Base-by-base conservation (phyloP, 108 stramenopile genomes). In the Cyclostephanos invisitatus region DNA sequence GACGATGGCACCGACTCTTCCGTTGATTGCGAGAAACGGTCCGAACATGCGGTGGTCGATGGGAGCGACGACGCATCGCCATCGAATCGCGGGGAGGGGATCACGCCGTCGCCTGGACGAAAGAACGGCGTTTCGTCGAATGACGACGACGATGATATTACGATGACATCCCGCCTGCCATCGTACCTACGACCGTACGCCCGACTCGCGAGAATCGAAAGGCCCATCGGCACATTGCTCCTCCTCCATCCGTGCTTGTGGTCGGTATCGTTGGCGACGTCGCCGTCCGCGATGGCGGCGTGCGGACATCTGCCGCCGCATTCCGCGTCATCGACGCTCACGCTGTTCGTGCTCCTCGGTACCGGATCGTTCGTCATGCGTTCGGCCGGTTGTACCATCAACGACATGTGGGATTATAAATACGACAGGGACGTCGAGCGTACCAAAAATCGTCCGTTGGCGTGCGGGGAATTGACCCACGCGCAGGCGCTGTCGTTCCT, bases 371-470 rank as follows among this genome's bases (percentile, higher is more conserved):
- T 97, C 75, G 61, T 96, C 35, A 98, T 99, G 99, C 83, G 96
- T 14, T 89, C 94, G 18, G 95, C 96, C 21, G 97, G 99, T 11
- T 99, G 99, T 83, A 98, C 96, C 44, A 97, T 99, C 64, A 99
- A 99, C 73, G 99, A 99, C 76, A 87, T 99, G 77, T 98, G 97
- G 97, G 99, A 99, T 85, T 57, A 72, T 54, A 88, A 98, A 37
- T 74, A 96, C 62, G 99, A 99, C 72, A 68, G 62, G 12, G 42
- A 82, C n/a, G 99, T 99, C 14, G 71, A 70, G 24, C 85, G 99
- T 8, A 99, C 99, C 7, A 83, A 76, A 28, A 64, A 61, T 42
- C 86, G 99, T 17, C 99, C 99, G 0, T 75, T 99, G 64, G 97
- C 99, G 0, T 59, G 79, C 1, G 96, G 96, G 3, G 80, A 68